phyloP scores from a whole-genome alignment of 257 asterid genomes.

The Paraleonurus japonicus region DNA sequence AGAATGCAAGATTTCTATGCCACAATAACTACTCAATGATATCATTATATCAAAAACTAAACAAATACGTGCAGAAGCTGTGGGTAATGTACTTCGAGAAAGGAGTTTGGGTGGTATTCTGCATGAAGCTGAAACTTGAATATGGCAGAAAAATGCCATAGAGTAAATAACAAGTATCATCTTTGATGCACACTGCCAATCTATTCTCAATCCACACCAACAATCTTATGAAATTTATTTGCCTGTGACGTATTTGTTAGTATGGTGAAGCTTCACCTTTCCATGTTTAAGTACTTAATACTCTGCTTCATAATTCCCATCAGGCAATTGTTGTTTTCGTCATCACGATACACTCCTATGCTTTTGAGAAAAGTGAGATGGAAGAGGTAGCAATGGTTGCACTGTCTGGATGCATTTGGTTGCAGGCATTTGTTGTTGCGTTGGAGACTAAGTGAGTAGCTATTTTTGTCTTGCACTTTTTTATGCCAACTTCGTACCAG shows the following conservation, averaged over 20 bases:
- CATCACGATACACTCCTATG: slow-evolving; percentile 82
- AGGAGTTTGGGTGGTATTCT: neutral
- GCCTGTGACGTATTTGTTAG: neutral
- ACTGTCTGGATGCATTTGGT: slow-evolving; percentile 97
- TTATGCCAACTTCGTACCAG: slow-evolving; percentile 9
- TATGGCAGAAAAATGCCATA: neutral
- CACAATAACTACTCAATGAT: neutral
- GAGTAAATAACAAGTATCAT: slow-evolving; percentile 2
- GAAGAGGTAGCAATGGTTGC: slow-evolving; percentile 99
- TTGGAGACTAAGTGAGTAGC: slow-evolving; percentile 83
- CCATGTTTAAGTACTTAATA: slow-evolving; percentile 12
- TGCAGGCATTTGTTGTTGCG: slow-evolving; percentile 96
- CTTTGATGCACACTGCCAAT: neutral
- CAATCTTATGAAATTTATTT: slow-evolving; percentile 11
- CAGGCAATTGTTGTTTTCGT: slow-evolving; percentile 98
- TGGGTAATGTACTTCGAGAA: neutral
- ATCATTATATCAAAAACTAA: neutral
- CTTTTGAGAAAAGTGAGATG: slow-evolving; percentile 94
- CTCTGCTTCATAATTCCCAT: slow-evolving; percentile 20
- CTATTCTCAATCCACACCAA: slow-evolving; percentile 6
- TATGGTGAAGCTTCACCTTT: slow-evolving; percentile 11
- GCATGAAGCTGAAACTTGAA: slow-evolving; percentile 7
- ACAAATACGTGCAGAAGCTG: neutral
- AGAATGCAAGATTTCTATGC: neutral
- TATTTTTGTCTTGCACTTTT: slow-evolving; percentile 22